Base-by-base conservation (phyloP, 1,139 yeast species). In the Nakaseomyces delphensis region DNA sequence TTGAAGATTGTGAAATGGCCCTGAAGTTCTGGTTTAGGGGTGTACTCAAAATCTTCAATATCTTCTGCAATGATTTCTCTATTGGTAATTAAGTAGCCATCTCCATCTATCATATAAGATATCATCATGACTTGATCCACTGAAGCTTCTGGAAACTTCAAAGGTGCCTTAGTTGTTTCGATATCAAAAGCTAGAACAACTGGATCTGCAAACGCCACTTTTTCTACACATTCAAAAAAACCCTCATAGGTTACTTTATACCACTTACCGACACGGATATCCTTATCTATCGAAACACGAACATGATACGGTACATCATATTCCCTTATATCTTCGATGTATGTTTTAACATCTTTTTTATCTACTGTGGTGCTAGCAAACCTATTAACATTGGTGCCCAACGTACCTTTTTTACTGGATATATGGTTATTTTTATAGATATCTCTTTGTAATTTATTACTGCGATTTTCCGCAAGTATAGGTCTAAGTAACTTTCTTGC, bases 91-190 rank as follows among this genome's bases (percentile, higher is more conserved):
- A 93, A 68, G 57, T 68, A 93, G 36, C 99, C 99, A 54, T 86
- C 95, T 5, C 98, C 98, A 59, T 93, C 98, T 47, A 93, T 87
- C 98, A 93, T 93, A 63, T 93, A 93, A 2, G 98, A 93, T 45
- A 93, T 91, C 98, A 93, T 93, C 97, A 93, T 93, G 38, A 93
- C 75, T 63, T 86, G 95, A 66, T 93, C 99, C n/a, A 83, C 71
- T 16, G 83, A 71, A 3, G 96, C 76, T 57, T 86, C 98, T 0
- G 99, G 99, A 52, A 93, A 93, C 59, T 93, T 93, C 45, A 93
- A 72, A 1, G 98, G 97, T 14, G 94, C 87, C 61, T 93, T 93
- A 3, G 97, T 87, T 1, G 99, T 93, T 69, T 93, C 99, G 44
- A 93, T 93, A 73, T 93, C 99, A 59, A 85, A 93, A 0, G 98